phyloP scores from a whole-genome alignment of 306 rosid genomes.

The Acacia crassicarpa region DNA sequence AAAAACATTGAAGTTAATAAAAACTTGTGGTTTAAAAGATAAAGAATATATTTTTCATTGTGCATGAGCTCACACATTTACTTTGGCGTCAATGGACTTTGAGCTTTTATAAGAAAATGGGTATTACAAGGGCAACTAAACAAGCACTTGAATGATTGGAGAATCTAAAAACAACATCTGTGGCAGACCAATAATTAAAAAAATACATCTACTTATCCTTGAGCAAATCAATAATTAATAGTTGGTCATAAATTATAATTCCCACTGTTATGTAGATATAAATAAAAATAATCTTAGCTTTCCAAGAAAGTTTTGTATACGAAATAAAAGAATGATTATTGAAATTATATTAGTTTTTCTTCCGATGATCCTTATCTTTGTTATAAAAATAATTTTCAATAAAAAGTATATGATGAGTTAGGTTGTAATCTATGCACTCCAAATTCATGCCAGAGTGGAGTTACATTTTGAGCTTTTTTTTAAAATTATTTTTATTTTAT shows the following conservation, averaged over 20 bases:
- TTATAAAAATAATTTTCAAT: neutral
- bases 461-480: neutral
- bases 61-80: neutral
- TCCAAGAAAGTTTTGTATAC: neutral
- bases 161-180: neutral
- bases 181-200: neutral
- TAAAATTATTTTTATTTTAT: neutral
- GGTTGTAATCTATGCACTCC: neutral
- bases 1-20: neutral
- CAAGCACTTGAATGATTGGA: neutral
- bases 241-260: neutral
- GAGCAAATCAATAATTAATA: neutral
- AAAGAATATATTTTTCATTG: neutral
- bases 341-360: neutral
- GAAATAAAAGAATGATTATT: neutral
- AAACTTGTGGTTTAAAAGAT: neutral
- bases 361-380: neutral
- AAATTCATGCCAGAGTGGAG: neutral
- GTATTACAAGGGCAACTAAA: neutral
- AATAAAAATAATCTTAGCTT: neutral
- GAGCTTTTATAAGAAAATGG: neutral
- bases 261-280: neutral
- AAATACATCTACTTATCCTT: neutral
- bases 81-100: neutral
- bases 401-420: neutral